A percentile compares a stretch with the other conserved stretches of the same genome.
phyloP scores from a whole-genome alignment of 1,284 basidiomycete species.

The Coriolopsis trogii region DNA sequence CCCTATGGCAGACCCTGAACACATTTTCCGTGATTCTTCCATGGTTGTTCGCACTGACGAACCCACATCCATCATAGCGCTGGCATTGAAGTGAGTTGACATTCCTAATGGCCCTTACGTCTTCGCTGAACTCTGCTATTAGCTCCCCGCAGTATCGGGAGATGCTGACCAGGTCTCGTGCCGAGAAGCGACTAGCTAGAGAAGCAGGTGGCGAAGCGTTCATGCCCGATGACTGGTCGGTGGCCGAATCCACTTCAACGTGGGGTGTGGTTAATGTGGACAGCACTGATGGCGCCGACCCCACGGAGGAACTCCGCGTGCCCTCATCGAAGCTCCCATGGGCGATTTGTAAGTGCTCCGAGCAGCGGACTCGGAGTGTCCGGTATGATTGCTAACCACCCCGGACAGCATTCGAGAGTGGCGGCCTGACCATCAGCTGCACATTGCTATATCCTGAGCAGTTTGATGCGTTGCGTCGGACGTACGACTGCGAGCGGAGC shows the following conservation, averaged over 20 bases:
- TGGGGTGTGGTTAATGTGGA: slow-evolving; percentile 88
- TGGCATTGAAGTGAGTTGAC: slow-evolving; percentile 81
- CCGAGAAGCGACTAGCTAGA: slow-evolving; percentile 69
- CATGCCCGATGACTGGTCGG: slow-evolving; percentile 85
- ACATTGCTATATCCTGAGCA: slow-evolving; percentile 97
- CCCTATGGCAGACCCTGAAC: slow-evolving; percentile 77
- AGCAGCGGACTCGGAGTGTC: neutral
- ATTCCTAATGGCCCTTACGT: slow-evolving; percentile 2
- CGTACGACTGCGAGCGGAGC: slow-evolving; percentile 91
- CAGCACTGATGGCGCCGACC: slow-evolving; percentile 60
- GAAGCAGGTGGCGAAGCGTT: slow-evolving; percentile 76
- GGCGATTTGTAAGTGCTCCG: slow-evolving; percentile 65
- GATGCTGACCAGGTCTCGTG: slow-evolving; percentile 75
- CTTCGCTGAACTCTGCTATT: neutral
- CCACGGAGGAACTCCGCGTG: slow-evolving; percentile 73
- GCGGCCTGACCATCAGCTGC: slow-evolving; percentile 92
- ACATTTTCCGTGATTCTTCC: slow-evolving; percentile 93
- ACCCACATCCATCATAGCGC: slow-evolving; percentile 96
- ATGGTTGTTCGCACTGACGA: slow-evolving; percentile 98
- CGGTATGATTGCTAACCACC: slow-evolving; percentile 13
- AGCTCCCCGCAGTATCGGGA: slow-evolving; percentile 91
- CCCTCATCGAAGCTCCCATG: slow-evolving; percentile 81
- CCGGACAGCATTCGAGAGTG: slow-evolving; percentile 81
- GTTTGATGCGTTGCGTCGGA: slow-evolving; percentile 92
- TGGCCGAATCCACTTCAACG: slow-evolving; percentile 79